These are phyloP conservation scores for Chlorella vulgaris DNA, from an alignment of 139 green algal species.

Conservation along the genomic window DNA sequence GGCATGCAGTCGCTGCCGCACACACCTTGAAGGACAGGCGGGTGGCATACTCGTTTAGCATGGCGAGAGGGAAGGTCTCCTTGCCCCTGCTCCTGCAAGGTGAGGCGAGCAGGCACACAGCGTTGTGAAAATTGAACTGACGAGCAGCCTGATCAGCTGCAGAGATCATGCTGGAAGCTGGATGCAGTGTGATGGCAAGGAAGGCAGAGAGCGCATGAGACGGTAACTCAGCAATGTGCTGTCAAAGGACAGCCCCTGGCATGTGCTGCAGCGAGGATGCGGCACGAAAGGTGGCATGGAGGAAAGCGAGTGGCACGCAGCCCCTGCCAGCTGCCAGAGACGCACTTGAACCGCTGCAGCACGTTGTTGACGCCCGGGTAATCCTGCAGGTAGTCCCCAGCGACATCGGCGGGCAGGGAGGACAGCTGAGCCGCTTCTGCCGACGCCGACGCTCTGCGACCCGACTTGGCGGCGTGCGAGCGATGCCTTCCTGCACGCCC, in stretches of 20 bases:
- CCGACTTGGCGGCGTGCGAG: too few species aligned
- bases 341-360: slow-evolving; percentile 29
- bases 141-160: too few species aligned
- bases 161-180: too few species aligned
- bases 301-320: not conserved
- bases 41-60: slow-evolving; percentile 24
- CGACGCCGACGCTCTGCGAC: too few species aligned
- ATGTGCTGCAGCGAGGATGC: too few species aligned
- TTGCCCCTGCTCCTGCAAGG: slow-evolving; percentile 3
- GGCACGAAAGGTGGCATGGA: too few species aligned
- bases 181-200: too few species aligned
- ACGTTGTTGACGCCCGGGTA: slow-evolving; percentile 17
- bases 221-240: too few species aligned
- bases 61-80: not conserved
- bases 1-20: not conserved
- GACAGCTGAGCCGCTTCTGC: not conserved
- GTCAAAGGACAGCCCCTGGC: too few species aligned
- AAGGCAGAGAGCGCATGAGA: too few species aligned
- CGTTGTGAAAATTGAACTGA: too few species aligned
- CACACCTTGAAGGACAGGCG: slow-evolving; percentile 2
- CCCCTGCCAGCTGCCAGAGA: not conserved
- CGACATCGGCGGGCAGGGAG: not conserved
- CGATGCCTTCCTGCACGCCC: too few species aligned
- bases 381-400: slow-evolving; percentile 1
- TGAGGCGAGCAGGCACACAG: not conserved